A percentile compares a stretch with the other conserved stretches of the same genome.
phyloP scores from a whole-genome alignment of 2,329 filamentous ascomycete species.

The Trichoderma sp. region DNA sequence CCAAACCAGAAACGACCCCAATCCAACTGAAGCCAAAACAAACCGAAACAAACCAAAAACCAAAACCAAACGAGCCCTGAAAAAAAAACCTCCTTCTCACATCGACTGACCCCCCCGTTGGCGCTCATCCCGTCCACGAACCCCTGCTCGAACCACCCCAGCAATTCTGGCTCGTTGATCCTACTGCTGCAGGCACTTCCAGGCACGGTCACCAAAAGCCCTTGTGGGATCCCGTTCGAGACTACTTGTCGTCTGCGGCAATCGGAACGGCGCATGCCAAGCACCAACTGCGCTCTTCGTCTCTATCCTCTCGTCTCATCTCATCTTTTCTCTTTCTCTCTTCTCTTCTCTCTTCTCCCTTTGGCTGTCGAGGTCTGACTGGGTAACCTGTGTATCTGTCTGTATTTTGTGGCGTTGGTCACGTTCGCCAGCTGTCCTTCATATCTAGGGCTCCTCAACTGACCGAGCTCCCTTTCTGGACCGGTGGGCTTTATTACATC shows the following conservation, averaged over 20 bases:
- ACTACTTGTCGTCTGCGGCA: slow-evolving; percentile 12
- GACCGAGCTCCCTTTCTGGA: slow-evolving; percentile 17
- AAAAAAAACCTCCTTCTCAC: background rate
- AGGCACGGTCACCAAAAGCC: slow-evolving; percentile 16
- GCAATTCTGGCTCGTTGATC: slow-evolving; percentile 14
- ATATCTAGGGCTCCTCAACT: slow-evolving; percentile 1
- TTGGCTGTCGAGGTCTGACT: background rate
- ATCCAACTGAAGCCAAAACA: background rate
- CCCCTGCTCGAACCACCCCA: slow-evolving; percentile 13
- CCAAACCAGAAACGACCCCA: background rate
- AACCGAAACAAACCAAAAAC: background rate
- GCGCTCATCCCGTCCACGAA: slow-evolving; percentile 1
- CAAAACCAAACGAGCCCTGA: background rate
- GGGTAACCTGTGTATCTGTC: background rate
- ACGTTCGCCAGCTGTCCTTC: background rate
- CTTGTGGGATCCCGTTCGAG: slow-evolving; percentile 18
- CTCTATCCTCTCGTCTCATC: background rate
- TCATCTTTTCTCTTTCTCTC: background rate
- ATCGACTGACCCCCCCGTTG: slow-evolving; percentile 8
- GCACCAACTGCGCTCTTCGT: background rate
- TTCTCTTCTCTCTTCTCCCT: background rate
- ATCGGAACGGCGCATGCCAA: slow-evolving; percentile 14
- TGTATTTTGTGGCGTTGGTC: background rate
- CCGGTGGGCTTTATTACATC: slow-evolving; percentile 10
- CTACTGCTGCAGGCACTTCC: slow-evolving; percentile 18